phyloP scores from a whole-genome alignment of 2,329 filamentous ascomycete genomes.

The Ophiostoma triangulosporum region DNA sequence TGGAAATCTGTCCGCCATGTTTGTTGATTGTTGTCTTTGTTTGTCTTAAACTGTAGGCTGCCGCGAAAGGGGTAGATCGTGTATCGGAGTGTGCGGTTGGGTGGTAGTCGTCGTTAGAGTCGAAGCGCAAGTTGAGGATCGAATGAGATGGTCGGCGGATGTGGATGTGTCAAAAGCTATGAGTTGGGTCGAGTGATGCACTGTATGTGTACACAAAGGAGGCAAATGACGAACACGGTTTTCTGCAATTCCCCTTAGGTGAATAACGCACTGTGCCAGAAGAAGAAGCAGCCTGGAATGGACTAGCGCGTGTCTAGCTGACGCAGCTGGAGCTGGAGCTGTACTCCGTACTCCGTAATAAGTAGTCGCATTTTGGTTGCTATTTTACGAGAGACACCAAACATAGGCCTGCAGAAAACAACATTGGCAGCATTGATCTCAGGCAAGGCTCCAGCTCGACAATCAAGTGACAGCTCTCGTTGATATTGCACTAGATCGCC shows the following conservation, averaged over 20 bases:
- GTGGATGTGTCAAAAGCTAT: background rate
- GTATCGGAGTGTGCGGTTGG: background rate
- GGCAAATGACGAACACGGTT: slow-evolving; percentile 5
- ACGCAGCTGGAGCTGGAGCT: background rate
- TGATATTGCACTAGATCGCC: background rate
- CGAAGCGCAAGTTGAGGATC: background rate
- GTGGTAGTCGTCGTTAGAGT: background rate
- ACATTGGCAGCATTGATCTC: background rate
- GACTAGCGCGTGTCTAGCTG: background rate
- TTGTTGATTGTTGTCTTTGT: too few species aligned
- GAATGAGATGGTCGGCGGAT: background rate
- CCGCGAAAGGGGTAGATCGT: background rate
- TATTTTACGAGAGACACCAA: slow-evolving; percentile 2
- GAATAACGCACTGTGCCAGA: background rate
- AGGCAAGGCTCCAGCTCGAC: background rate
- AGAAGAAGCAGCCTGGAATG: background rate
- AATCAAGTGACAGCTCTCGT: background rate
- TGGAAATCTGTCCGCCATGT: slow-evolving; percentile 67
- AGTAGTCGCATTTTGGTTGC: background rate
- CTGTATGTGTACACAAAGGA: background rate
- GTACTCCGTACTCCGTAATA: background rate
- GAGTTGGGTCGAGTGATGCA: background rate
- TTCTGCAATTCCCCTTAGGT: background rate
- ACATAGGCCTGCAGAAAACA: background rate
- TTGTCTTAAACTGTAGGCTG: background rate